Conservation (phyloP, 768 basidiomycete genomes). For the Pulveroboletus sp. region DNA sequence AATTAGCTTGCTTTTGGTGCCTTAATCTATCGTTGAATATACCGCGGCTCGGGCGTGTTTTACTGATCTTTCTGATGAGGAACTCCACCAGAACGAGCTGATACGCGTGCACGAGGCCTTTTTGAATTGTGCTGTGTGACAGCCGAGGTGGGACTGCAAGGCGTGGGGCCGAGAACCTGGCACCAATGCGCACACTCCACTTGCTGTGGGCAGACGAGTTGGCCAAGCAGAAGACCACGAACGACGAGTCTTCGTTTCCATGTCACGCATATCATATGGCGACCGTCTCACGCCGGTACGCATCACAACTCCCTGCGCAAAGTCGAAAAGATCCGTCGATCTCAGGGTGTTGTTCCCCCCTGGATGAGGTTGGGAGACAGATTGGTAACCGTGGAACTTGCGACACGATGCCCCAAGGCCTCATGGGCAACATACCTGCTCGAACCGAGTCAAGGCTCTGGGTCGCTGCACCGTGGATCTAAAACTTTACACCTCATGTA, state of each 20-base stretch:
- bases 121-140: neutral
- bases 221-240: too few relatives aligned
- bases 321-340: neutral
- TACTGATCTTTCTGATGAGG: conserved; percentile 7
- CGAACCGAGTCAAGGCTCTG: neutral
- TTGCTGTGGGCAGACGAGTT: neutral
- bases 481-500: conserved; percentile 6
- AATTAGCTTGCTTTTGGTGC: conserved; percentile 8
- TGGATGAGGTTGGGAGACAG: too few relatives aligned
- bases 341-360: neutral
- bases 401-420: neutral
- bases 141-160: neutral
- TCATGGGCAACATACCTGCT: conserved; percentile 14
- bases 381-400: neutral
- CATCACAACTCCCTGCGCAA: neutral
- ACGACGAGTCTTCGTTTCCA: neutral
- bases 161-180: neutral
- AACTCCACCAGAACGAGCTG: conserved; percentile 1
- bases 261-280: neutral
- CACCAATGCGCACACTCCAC: conserved; percentile 6
- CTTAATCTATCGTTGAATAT: conserved; percentile 23
- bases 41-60: conserved; percentile 12
- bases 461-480: neutral
- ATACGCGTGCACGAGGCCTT: conserved; percentile 7
- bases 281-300: too few relatives aligned